Conservation (phyloP, 495 filamentous ascomycete genomes). For the Annulohypoxylon stygium region DNA sequence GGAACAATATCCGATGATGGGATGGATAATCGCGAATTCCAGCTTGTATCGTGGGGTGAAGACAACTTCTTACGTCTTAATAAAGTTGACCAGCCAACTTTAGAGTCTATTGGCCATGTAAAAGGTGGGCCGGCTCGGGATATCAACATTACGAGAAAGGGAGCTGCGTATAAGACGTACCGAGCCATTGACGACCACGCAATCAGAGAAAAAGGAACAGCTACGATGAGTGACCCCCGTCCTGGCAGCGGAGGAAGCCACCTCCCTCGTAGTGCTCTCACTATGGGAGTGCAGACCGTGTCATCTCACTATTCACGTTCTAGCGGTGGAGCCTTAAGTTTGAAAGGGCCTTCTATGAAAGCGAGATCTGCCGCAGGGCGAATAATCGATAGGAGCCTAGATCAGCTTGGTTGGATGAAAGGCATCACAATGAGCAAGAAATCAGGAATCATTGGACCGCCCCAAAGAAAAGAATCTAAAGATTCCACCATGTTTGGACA, state of each 20-base stretch:
- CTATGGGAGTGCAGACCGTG: slow-evolving; percentile 58
- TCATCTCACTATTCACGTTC: slow-evolving; percentile 56
- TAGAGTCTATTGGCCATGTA: slow-evolving; percentile 80
- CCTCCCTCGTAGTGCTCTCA: slow-evolving; percentile 58
- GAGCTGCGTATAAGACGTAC: slow-evolving; percentile 88
- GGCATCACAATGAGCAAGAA: slow-evolving; percentile 85
- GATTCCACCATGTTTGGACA: slow-evolving; percentile 61
- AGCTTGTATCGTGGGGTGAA: slow-evolving; percentile 92
- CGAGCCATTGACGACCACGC: slow-evolving; percentile 70
- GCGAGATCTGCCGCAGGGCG: slow-evolving; percentile 68
- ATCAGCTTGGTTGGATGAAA: slow-evolving; percentile 91
- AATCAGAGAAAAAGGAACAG: slow-evolving; percentile 56
- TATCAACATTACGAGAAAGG: slow-evolving; percentile 81
- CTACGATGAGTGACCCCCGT: slow-evolving; percentile 66
- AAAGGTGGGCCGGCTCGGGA: slow-evolving; percentile 74
- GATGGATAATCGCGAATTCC: slow-evolving; percentile 91
- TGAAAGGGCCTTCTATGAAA: slow-evolving; percentile 72
- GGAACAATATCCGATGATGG: slow-evolving; percentile 75
- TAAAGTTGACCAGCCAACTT: slow-evolving; percentile 71
- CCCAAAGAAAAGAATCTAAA: slow-evolving; percentile 55
- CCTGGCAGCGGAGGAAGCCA: slow-evolving; percentile 56
- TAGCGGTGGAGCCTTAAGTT: slow-evolving; percentile 49
- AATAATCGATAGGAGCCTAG: slow-evolving; percentile 68
- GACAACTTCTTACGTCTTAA: slow-evolving; percentile 87
- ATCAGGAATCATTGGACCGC: slow-evolving; percentile 53